These are phyloP conservation scores for Podosphaera aphanis DNA, from an alignment of 2,329 filamentous ascomycete species.

Conservation along the genomic window DNA sequence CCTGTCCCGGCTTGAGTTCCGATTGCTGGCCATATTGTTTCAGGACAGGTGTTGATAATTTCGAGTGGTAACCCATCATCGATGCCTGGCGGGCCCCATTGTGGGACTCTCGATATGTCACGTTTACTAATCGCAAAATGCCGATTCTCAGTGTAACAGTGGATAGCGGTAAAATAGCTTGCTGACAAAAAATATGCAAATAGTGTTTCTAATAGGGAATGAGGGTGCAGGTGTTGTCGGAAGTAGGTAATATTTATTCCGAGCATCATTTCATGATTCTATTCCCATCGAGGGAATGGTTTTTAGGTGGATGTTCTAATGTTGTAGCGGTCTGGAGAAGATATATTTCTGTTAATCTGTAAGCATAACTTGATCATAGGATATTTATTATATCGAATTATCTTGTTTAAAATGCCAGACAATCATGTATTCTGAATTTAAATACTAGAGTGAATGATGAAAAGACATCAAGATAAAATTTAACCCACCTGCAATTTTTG, in stretches of 20 bases:
- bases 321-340: too few species aligned
- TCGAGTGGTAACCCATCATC: constrained; percentile 31
- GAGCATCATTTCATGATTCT: background rate
- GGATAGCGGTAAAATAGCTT: constrained; percentile 5
- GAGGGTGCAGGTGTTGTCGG: background rate
- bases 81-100: constrained; percentile 13
- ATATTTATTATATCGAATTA: too few species aligned
- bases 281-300: background rate
- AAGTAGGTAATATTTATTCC: background rate
- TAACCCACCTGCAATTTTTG: too few species aligned
- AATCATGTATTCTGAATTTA: too few species aligned
- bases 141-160: constrained; percentile 6
- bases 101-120: constrained; percentile 6
- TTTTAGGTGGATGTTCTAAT: background rate
- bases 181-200: constrained; percentile 5
- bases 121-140: constrained; percentile 5
- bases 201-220: background rate
- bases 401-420: too few species aligned
- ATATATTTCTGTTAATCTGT: too few species aligned
- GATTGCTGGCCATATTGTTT: constrained; percentile 55
- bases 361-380: too few species aligned
- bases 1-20: constrained; percentile 48
- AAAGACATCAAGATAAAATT: too few species aligned
- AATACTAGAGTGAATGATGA: too few species aligned
- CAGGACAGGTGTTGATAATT: constrained; percentile 47